These are phyloP conservation scores for Penicillium nucicola DNA, from an alignment of 495 filamentous ascomycete species.

Conservation along the genomic window DNA sequence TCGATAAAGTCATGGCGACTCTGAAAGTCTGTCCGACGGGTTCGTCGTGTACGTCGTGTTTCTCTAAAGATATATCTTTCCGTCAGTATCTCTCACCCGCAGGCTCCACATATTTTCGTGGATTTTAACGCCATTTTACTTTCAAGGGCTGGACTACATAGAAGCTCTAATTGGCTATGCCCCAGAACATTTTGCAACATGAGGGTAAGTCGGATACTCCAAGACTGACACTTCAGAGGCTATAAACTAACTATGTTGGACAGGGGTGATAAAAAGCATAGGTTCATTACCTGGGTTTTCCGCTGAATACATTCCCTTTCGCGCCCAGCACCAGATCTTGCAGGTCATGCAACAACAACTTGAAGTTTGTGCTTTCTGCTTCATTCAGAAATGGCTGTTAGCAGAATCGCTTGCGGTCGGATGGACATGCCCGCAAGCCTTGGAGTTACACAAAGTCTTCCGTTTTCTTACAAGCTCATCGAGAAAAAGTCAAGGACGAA, in stretches of 20 bases:
- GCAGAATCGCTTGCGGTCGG: background rate
- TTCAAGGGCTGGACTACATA: background rate
- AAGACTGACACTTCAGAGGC: background rate
- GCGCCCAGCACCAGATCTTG: background rate
- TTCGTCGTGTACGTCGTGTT: no score
- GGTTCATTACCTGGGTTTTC: background rate
- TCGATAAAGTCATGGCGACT: no score
- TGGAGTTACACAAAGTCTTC: background rate
- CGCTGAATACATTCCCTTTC: background rate
- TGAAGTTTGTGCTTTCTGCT: background rate
- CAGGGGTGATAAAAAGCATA: background rate
- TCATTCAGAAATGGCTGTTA: background rate
- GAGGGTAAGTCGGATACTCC: background rate
- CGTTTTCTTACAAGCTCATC: background rate
- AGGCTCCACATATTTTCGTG: no score
- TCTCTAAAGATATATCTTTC: no score
- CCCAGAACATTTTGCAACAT: background rate
- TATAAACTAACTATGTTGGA: background rate
- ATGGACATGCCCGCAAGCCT: background rate
- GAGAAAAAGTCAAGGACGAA: background rate
- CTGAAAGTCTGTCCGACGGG: no score
- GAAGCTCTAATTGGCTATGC: background rate
- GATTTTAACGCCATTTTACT: no score
- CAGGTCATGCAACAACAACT: background rate
- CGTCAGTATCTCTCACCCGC: no score